Percentiles rank a stretch among this genome's conserved stretches.
These are phyloP conservation scores for Pythium apleroticum DNA, from an alignment of 352 stramenopile genomes.

Conservation along the genomic window DNA sequence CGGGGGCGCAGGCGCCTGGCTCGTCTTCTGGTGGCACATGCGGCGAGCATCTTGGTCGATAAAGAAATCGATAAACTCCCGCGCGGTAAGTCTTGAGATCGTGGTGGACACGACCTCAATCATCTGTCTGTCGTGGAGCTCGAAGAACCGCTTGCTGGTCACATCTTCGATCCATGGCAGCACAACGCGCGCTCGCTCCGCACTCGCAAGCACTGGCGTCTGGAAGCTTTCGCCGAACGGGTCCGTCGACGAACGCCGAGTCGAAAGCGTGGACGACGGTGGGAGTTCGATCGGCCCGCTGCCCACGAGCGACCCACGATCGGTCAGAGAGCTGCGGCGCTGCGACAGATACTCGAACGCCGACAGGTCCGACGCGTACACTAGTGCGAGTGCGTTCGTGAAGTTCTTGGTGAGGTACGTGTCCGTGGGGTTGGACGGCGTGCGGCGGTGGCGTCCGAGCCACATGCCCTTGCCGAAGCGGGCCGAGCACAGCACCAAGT, in stretches of 20 bases:
- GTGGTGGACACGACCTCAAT: slow-evolving; percentile 50
- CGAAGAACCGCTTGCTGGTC: slow-evolving; percentile 38
- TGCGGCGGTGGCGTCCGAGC: slow-evolving; percentile 47
- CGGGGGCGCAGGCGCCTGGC: slow-evolving; percentile 9
- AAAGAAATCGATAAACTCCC: slow-evolving; percentile 48
- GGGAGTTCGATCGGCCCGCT: slow-evolving; percentile 7
- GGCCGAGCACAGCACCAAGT: slow-evolving; percentile 73
- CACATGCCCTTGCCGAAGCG: slow-evolving; percentile 85
- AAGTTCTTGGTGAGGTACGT: slow-evolving; percentile 77
- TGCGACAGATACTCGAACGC: slow-evolving; percentile 36
- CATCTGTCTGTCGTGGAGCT: slow-evolving; percentile 47
- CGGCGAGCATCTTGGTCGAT: slow-evolving; percentile 36
- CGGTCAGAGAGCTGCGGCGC: slow-evolving; percentile 1
- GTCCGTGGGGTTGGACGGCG: slow-evolving; percentile 26
- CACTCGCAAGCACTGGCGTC: slow-evolving; percentile 39
- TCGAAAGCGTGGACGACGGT: slow-evolving; percentile 3
- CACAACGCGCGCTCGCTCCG: slow-evolving; percentile 32
- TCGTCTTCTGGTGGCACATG: slow-evolving; percentile 26
- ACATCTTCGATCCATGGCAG: slow-evolving; percentile 55
- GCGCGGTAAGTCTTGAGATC: slow-evolving; percentile 38
- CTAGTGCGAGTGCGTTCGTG: slow-evolving; percentile 53
- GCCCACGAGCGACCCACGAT: slow-evolving; percentile 2
- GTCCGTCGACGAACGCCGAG: slow-evolving; percentile 11
- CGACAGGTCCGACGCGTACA: slow-evolving; percentile 70
- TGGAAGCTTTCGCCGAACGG: slow-evolving; percentile 39